A percentile compares a stretch with the other conserved stretches of the same genome.
Conservation (phyloP, 805 yeast genomes). For the Yarrowia osloensis region DNA sequence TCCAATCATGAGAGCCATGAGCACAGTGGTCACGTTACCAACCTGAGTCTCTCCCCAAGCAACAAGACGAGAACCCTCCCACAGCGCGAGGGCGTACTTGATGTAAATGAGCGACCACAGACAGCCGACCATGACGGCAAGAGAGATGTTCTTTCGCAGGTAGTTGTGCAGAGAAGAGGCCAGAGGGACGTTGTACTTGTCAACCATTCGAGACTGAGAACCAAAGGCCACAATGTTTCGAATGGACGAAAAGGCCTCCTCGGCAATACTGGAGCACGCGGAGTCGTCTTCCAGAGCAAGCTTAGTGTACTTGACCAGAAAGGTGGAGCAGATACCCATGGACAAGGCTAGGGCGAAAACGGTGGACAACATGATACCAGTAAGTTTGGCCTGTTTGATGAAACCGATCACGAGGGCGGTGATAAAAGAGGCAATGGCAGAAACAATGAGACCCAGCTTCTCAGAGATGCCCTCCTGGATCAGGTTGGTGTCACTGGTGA, state of each 20-base stretch:
- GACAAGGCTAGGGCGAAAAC: conserved; percentile 41
- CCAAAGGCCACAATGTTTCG: conserved; percentile 49
- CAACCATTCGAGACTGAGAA: conserved; percentile 44
- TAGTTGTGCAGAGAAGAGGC: conserved; percentile 37
- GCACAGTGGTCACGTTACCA: conserved; percentile 44
- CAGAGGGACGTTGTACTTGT: conserved; percentile 41
- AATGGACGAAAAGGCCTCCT: conserved; percentile 47
- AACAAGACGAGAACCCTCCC: conserved; percentile 48
- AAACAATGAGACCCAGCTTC: conserved; percentile 46
- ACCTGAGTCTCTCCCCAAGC: conserved; percentile 41
- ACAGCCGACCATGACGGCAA: conserved; percentile 44
- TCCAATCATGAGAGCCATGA: conserved; percentile 48
- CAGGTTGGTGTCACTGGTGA: conserved; percentile 46
- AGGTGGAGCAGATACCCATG: conserved; percentile 41
- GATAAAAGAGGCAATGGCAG: conserved; percentile 46
- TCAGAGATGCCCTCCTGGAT: conserved; percentile 50
- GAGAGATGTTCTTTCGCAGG: conserved; percentile 38
- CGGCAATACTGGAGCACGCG: conserved; percentile 46
- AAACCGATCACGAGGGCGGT: conserved; percentile 46
- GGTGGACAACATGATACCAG: conserved; percentile 43
- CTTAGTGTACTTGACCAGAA: conserved; percentile 40
- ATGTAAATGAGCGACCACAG: conserved; percentile 45
- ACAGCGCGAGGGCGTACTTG: conserved; percentile 47
- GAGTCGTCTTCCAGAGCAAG: conserved; percentile 38
- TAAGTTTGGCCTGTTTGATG: conserved; percentile 43